Percentiles rank a stretch among this genome's conserved stretches.
These are phyloP conservation scores for Ogataea polymorpha DNA, from an alignment of 805 yeast species.

Conservation along the genomic window DNA sequence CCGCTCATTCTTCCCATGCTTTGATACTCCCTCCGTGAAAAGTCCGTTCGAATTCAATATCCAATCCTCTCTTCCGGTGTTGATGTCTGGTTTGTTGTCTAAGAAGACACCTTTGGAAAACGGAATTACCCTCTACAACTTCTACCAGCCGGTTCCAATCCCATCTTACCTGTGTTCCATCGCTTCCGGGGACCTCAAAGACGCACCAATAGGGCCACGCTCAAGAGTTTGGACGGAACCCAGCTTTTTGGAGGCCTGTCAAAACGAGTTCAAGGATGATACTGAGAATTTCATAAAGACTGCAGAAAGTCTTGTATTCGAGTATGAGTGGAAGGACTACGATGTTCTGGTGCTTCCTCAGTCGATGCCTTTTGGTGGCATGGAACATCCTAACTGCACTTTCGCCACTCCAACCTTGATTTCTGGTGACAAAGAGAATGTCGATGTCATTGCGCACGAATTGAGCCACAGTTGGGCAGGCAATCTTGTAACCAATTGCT, in stretches of 20 bases:
- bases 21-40: constrained; percentile 86
- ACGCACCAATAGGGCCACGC: constrained; percentile 77
- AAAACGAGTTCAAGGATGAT: constrained; percentile 77
- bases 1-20: constrained; percentile 81
- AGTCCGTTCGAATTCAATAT: constrained; percentile 58
- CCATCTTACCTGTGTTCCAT: constrained; percentile 82
- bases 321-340: constrained; percentile 82
- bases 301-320: constrained; percentile 73
- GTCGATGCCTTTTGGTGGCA: constrained; percentile 84
- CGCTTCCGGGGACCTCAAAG: constrained; percentile 75
- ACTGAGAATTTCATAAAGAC: constrained; percentile 74
- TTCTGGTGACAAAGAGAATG: constrained; percentile 79
- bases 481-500: constrained; percentile 81
- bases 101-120: constrained; percentile 32
- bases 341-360: constrained; percentile 79
- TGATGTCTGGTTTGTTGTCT: constrained; percentile 58
- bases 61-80: constrained; percentile 62
- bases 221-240: constrained; percentile 83
- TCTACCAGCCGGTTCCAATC: constrained; percentile 75
- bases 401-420: constrained; percentile 88
- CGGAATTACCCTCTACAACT: constrained; percentile 38
- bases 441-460: constrained; percentile 90
- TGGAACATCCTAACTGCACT: constrained; percentile 91
- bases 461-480: constrained; percentile 93
- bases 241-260: constrained; percentile 58